Conservation (phyloP, 768 basidiomycete genomes). For the Lactarius psammicola region DNA sequence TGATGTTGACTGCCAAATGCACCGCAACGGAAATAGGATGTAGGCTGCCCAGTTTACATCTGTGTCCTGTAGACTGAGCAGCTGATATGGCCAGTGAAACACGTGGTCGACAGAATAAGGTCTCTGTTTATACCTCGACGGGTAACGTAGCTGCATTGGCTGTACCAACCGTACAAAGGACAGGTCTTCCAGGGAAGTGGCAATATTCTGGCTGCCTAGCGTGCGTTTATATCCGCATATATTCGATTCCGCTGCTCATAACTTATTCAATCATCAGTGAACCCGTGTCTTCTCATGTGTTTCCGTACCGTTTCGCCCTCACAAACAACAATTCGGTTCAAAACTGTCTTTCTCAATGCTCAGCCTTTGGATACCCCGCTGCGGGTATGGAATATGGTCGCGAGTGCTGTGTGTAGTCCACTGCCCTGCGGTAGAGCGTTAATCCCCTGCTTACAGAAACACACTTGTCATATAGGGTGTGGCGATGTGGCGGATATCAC, state of each 20-base stretch:
- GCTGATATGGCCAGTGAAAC: constrained; percentile 45
- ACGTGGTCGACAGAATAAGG: constrained; percentile 69
- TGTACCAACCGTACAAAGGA: constrained; percentile 55
- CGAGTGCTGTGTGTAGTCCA: constrained; percentile 63
- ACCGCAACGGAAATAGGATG: constrained; percentile 66
- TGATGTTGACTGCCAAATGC: constrained; percentile 41
- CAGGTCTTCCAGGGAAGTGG: constrained; percentile 62
- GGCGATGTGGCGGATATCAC: constrained; percentile 61
- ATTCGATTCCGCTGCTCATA: background rate
- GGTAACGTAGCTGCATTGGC: constrained; percentile 33
- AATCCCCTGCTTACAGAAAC: constrained; percentile 1
- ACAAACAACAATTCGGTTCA: constrained; percentile 60
- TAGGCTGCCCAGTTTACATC: constrained; percentile 35
- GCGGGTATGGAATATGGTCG: constrained; percentile 67
- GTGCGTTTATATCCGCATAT: constrained; percentile 39
- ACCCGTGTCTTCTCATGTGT: constrained; percentile 43
- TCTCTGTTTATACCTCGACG: constrained; percentile 65
- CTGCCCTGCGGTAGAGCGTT: background rate
- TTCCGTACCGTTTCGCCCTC: constrained; percentile 61
- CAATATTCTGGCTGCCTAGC: constrained; percentile 62
- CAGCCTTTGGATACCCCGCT: constrained; percentile 67
- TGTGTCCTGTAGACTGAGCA: background rate
- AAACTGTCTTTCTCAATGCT: constrained; percentile 66
- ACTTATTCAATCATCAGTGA: constrained; percentile 44
- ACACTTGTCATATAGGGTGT: constrained; percentile 48